Percentiles rank a stretch among this genome's conserved stretches.
Conservation (phyloP, 2,329 filamentous ascomycete genomes). For the Claviceps fusiformis region DNA sequence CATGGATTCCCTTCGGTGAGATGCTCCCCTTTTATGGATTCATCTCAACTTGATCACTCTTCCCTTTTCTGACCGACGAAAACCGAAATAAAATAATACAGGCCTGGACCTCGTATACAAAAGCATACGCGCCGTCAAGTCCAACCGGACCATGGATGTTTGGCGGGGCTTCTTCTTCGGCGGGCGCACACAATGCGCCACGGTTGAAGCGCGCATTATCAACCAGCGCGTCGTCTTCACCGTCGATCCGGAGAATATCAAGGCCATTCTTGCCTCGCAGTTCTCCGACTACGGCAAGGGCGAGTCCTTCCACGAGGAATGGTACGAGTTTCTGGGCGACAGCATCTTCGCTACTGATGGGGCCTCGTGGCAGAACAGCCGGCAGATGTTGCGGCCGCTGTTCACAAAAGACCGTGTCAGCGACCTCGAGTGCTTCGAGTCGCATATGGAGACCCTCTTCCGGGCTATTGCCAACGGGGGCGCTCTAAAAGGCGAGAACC, state of each 20-base stretch:
- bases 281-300: constrained; percentile 42
- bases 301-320: constrained; percentile 25
- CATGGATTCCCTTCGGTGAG: constrained; percentile 33
- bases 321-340: constrained; percentile 36
- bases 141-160: constrained; percentile 43
- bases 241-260: constrained; percentile 41
- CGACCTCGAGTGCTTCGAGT: constrained; percentile 70
- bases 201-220: constrained; percentile 51
- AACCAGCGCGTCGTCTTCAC: constrained; percentile 27
- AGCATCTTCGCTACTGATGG: constrained; percentile 70
- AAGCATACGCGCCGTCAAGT: constrained; percentile 37
- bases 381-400: constrained; percentile 73
- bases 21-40: neutral
- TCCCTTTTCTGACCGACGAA: neutral
- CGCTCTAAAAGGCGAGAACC: constrained; percentile 42
- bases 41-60: neutral
- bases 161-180: constrained; percentile 43
- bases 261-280: constrained; percentile 40
- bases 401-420: constrained; percentile 76
- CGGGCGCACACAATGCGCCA: constrained; percentile 30
- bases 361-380: constrained; percentile 61
- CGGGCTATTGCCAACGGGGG: constrained; percentile 47
- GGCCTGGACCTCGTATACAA: constrained; percentile 51
- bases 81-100: neutral
- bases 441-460: constrained; percentile 63